phyloP scores from a whole-genome alignment of 1,284 basidiomycete genomes.

The Cystobasidiaceae sp. region DNA sequence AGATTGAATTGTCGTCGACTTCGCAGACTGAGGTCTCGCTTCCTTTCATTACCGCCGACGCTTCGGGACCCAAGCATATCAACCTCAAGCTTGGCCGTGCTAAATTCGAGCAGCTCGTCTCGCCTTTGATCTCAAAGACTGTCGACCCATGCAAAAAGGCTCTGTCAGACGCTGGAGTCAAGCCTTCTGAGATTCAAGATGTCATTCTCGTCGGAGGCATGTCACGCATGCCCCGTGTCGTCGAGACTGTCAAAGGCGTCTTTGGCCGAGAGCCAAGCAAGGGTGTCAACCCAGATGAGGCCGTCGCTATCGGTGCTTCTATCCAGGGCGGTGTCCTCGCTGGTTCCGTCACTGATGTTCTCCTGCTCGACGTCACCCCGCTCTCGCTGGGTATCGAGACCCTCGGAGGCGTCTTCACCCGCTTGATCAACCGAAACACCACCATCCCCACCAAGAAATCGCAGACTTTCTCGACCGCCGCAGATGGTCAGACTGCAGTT shows the following conservation, averaged over 20 bases:
- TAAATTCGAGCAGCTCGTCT: slow-evolving; percentile 82
- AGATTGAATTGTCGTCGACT: slow-evolving; percentile 93
- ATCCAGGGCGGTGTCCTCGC: slow-evolving; percentile 94
- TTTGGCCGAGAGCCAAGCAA: slow-evolving; percentile 95
- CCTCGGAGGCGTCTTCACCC: slow-evolving; percentile 96
- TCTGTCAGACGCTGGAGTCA: slow-evolving; percentile 81
- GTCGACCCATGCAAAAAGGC: slow-evolving; percentile 98
- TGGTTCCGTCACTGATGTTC: slow-evolving; percentile 92
- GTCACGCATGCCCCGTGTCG: slow-evolving; percentile 94
- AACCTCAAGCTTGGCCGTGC: slow-evolving; percentile 82
- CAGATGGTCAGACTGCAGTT: slow-evolving; percentile 73
- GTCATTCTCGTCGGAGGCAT: slow-evolving; percentile 98
- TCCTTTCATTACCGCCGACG: slow-evolving; percentile 95
- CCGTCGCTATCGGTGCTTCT: slow-evolving; percentile 85
- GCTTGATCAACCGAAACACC: slow-evolving; percentile 74
- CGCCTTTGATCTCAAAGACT: slow-evolving; percentile 77
- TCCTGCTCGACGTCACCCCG: slow-evolving; percentile 92
- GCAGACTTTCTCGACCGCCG: slow-evolving; percentile 96
- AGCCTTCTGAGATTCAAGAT: slow-evolving; percentile 86
- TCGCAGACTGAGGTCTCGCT: slow-evolving; percentile 92
- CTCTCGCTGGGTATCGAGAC: slow-evolving; percentile 78
- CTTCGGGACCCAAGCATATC: slow-evolving; percentile 92
- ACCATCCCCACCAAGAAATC: slow-evolving; percentile 99
- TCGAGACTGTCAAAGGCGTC: slow-evolving; percentile 83
- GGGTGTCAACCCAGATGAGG: slow-evolving; percentile 96